Conservation (phyloP, 2,329 filamentous ascomycete species). For the Cladosporium sp. region DNA sequence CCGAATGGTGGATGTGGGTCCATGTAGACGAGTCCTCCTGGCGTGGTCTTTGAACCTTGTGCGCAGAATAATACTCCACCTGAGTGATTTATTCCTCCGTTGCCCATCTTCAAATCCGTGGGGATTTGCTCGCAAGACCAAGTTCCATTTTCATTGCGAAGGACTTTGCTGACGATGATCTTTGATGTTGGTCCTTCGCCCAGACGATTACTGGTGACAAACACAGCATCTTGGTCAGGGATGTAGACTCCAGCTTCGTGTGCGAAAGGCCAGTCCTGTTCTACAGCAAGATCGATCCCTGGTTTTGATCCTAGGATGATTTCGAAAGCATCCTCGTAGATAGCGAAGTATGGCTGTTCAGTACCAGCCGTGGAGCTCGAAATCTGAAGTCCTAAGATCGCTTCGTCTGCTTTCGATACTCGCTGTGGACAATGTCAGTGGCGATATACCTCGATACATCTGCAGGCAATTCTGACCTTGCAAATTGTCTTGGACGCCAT, state of each 20-base stretch:
- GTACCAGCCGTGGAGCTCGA: background rate
- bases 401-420: background rate
- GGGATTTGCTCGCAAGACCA: background rate
- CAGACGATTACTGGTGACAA: constrained; percentile 39
- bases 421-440: background rate
- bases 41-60: constrained; percentile 24
- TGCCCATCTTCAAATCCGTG: constrained; percentile 37
- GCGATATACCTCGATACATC: background rate
- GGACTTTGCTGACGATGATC: constrained; percentile 27
- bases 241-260: constrained; percentile 34
- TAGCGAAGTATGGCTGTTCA: constrained; percentile 21
- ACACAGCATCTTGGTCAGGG: constrained; percentile 35
- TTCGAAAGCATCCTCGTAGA: constrained; percentile 27
- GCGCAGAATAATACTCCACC: constrained; percentile 32
- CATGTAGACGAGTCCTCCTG: constrained; percentile 25
- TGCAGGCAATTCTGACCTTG: background rate
- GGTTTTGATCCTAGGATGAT: constrained; percentile 23
- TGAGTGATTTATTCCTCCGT: constrained; percentile 47
- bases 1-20: constrained; percentile 20
- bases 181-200: constrained; percentile 12
- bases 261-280: constrained; percentile 22
- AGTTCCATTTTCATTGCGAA: constrained; percentile 11
- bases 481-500: background rate
- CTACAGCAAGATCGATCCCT: constrained; percentile 19
- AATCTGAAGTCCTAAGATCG: background rate